phyloP scores from a whole-genome alignment of 1,284 basidiomycete species.

The Amylostereum areolatum region DNA sequence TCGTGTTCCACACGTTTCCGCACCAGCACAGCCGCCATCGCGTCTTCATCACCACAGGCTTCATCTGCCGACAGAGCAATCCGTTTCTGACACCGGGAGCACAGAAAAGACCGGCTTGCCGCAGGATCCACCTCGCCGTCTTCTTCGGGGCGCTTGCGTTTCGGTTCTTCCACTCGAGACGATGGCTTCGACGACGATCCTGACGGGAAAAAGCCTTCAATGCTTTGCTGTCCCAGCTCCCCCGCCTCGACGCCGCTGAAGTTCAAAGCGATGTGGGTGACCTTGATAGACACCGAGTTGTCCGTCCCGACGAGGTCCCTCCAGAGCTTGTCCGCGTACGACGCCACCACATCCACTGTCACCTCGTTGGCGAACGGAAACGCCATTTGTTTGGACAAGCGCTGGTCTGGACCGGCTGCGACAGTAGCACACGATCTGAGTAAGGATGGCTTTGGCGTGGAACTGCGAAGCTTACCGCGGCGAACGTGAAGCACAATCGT shows the following conservation, averaged over 20 bases:
- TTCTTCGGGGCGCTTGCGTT: slow-evolving; percentile 8
- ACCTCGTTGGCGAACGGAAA: slow-evolving; percentile 77
- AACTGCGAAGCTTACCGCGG: slow-evolving; percentile 49
- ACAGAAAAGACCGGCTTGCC: slow-evolving; percentile 40
- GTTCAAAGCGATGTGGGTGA: slow-evolving; percentile 71
- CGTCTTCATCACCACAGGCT: slow-evolving; percentile 15
- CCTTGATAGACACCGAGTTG: slow-evolving; percentile 45
- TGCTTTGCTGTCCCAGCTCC: slow-evolving; percentile 80
- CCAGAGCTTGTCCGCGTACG: slow-evolving; percentile 83
- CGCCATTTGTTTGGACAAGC: slow-evolving; percentile 72
- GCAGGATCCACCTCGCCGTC: background rate
- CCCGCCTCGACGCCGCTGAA: slow-evolving; percentile 81
- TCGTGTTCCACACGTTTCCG: slow-evolving; percentile 66
- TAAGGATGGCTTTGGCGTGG: too few relatives aligned
- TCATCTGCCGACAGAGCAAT: slow-evolving; percentile 24
- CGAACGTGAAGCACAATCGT: slow-evolving; percentile 76
- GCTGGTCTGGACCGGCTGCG: too few relatives aligned
- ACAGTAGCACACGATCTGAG: too few relatives aligned
- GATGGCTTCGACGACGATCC: background rate
- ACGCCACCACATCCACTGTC: slow-evolving; percentile 73
- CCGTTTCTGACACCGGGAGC: slow-evolving; percentile 46
- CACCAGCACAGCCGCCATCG: slow-evolving; percentile 33
- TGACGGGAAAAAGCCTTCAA: slow-evolving; percentile 74
- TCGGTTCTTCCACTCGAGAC: slow-evolving; percentile 15
- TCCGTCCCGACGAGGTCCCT: slow-evolving; percentile 68